A percentile compares a stretch with the other conserved stretches of the same genome.
phyloP scores from a whole-genome alignment of 2,329 filamentous ascomycete genomes.

The Nakataea oryzae region DNA sequence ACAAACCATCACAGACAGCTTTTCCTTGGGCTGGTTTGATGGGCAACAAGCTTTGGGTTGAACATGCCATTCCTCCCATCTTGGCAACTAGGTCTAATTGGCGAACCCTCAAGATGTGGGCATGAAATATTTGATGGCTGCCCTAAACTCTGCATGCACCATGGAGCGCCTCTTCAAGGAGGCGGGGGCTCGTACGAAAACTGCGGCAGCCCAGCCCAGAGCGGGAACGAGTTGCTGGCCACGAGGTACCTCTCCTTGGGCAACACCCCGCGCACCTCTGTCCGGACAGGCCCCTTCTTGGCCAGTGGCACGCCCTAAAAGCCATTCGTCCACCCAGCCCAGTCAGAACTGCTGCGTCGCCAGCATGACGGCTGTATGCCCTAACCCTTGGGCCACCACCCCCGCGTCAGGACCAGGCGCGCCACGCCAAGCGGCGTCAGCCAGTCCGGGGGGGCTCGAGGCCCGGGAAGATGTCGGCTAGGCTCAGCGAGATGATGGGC shows the following conservation, averaged over 20 bases:
- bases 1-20: too few species aligned
- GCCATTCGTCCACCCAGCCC: conserved; percentile 13
- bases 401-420: conserved; percentile 8
- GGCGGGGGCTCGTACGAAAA: background rate
- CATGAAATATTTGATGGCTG: too few species aligned
- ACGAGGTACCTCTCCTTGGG: background rate
- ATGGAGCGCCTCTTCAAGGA: background rate
- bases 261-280: background rate
- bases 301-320: conserved; percentile 4
- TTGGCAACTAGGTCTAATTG: too few species aligned
- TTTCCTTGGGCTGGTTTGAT: too few species aligned
- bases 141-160: too few species aligned
- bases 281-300: background rate
- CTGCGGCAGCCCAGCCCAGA: background rate
- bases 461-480: conserved; percentile 14
- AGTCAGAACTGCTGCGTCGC: conserved; percentile 14
- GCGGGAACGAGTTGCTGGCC: background rate
- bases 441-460: conserved; percentile 16
- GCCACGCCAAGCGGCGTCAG: conserved; percentile 15
- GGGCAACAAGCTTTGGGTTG: too few species aligned
- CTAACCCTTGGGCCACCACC: conserved; percentile 6
- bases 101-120: too few species aligned
- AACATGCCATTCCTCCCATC: too few species aligned
- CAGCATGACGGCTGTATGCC: conserved; percentile 10
- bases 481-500: conserved; percentile 10